Percentiles rank a stretch among this genome's conserved stretches.
Evolutionary conservation across 371 early-diverging fungal genomes (phyloP).

Genomic region (Rhizopus arrhizus): DNA sequence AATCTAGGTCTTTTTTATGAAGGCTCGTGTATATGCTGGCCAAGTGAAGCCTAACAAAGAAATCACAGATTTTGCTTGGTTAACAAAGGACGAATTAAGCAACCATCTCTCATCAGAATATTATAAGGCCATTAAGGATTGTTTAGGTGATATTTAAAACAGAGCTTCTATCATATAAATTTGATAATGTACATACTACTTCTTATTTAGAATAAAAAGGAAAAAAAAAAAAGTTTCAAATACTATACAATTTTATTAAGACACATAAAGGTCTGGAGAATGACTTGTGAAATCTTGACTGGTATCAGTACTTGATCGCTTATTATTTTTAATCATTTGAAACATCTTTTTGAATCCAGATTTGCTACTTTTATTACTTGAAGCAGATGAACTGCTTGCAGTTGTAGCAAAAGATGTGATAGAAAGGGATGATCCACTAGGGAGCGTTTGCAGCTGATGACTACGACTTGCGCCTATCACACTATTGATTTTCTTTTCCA

Average conservation of each 20-base stretch:
- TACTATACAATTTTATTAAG: neutral
- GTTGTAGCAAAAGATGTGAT: slow-evolving; percentile 17
- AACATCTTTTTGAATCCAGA: slow-evolving; percentile 29
- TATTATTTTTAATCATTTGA: slow-evolving; percentile 18
- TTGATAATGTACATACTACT: slow-evolving; percentile 22
- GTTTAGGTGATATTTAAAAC: slow-evolving; percentile 68
- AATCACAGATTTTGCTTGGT: slow-evolving; percentile 82
- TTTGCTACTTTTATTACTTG: slow-evolving; percentile 5
- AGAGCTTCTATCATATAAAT: slow-evolving; percentile 5
- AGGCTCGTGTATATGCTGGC: slow-evolving; percentile 84
- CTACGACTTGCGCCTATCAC: slow-evolving; percentile 14
- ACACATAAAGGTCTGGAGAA: slow-evolving; percentile 6
- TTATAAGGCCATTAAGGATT: slow-evolving; percentile 74
- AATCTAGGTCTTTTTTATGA: slow-evolving; percentile 76
- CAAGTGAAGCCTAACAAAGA: slow-evolving; percentile 63
- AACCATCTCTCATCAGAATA: slow-evolving; percentile 68
- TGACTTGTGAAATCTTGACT: slow-evolving; percentile 4
- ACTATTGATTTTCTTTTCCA: slow-evolving; percentile 44
- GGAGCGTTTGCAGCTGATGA: slow-evolving; percentile 21
- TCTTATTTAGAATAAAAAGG: neutral
- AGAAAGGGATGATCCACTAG: slow-evolving; percentile 20
- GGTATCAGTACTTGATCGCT: slow-evolving; percentile 6
- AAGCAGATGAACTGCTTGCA: slow-evolving; percentile 1
- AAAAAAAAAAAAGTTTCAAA: neutral
- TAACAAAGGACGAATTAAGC: slow-evolving; percentile 82